phyloP scores from a whole-genome alignment of 2,329 filamentous ascomycete genomes.

The Ophiosphaerella narmari region DNA sequence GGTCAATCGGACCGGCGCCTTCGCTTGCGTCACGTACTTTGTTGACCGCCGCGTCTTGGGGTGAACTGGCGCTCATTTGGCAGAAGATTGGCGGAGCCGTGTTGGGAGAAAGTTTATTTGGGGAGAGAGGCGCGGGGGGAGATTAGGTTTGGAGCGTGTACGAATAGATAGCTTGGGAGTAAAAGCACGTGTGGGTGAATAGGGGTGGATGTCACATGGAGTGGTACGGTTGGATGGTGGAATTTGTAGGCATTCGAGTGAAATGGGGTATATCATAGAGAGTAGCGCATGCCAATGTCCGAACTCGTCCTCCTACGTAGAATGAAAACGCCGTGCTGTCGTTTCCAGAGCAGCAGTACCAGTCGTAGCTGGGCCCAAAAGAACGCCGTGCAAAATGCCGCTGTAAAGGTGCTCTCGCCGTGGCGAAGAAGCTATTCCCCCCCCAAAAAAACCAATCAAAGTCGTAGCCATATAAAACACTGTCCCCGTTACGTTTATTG shows the following conservation, averaged over 20 bases:
- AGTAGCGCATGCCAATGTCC: constrained; percentile 4
- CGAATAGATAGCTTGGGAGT: too few relatives aligned
- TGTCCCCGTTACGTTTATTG: neutral
- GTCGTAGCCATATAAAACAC: neutral
- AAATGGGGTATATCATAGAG: constrained; percentile 28
- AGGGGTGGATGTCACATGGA: too few relatives aligned
- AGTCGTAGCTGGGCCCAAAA: constrained; percentile 9
- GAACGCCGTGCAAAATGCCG: constrained; percentile 29
- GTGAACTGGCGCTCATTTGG: too few relatives aligned
- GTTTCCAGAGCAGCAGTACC: constrained; percentile 16
- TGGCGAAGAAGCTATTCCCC: constrained; percentile 3
- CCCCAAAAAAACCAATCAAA: constrained; percentile 6
- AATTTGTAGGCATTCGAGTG: constrained; percentile 5
- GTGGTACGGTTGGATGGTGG: neutral
- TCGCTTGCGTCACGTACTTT: neutral
- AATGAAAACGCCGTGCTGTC: constrained; percentile 25
- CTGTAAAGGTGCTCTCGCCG: constrained; percentile 17
- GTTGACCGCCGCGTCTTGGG: too few relatives aligned
- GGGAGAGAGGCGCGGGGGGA: too few relatives aligned
- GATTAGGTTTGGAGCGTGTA: too few relatives aligned
- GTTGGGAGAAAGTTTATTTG: too few relatives aligned
- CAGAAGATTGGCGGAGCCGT: too few relatives aligned
- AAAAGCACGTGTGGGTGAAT: too few relatives aligned
- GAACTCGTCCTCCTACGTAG: neutral
- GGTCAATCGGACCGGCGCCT: neutral